Evolutionary conservation across 176 grass and related monocot species (phyloP), one percentile per base, ranked within the genome.

Genomic region (Alloteropsis semialata): DNA sequence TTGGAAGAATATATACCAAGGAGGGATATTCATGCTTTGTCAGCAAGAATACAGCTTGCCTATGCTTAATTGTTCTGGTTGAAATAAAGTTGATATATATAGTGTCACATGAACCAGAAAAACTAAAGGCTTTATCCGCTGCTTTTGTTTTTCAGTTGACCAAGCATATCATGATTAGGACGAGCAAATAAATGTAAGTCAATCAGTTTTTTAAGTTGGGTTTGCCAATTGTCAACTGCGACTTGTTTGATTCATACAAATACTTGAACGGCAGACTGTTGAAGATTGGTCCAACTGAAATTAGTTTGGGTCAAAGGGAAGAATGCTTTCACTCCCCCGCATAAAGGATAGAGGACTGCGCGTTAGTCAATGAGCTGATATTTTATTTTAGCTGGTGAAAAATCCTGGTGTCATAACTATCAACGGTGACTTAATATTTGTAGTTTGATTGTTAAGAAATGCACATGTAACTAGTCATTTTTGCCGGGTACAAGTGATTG

Each of bases 111-210:
- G 41, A 49, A 68, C 41, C 9, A 69, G 42, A 41, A 34, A 5
- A 84, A n/a, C 80, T 6, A 21, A 16, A 21, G 27, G 53, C 62
- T 75, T 68, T 19, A 69, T 53, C 11, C n/a, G 10, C 58, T 13
- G 43, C 1, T 74, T 89, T 82, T 51, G 76, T 49, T 78, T 78
- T 4, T 39, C 5, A n/a, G 69, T 86, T 83, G 79, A 87, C 84
- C 74, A 61, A 61, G 39, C 10, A n/a, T 49, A 37, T 24, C 32
- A 34, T 82, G 62, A 51, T 59, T 51, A 32, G n/a, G 34, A 46
- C 48, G 66, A 79, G 32, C 37, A 74, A 25, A 65, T 22, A 38
- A 39, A 77, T 71, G 55, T 72, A 67, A 32, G 56, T 82, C n/a
- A 21, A 54, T 14, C 37, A 72, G 3, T 72, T 78, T 5, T 58